Base-by-base conservation (phyloP, 139 green algal genomes). In the Coelastrella sp. region DNA sequence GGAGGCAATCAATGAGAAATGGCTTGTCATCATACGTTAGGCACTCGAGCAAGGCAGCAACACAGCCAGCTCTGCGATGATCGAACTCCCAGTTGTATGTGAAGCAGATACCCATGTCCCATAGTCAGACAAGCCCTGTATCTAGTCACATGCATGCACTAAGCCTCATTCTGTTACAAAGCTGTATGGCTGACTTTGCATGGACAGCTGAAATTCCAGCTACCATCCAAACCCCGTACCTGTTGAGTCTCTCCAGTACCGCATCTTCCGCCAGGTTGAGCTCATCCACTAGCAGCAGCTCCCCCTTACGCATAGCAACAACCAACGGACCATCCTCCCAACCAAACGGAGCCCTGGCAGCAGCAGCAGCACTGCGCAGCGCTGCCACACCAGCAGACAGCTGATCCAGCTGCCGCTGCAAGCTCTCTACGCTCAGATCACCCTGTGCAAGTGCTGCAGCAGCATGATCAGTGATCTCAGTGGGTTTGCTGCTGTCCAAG, bases 181-280 rank as follows among this genome's bases (percentile, higher is more conserved):
- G 32, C 32, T 47, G 32, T 47, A 47, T 47, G 32, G 32, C 32
- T 47, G 1, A 47, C 32, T 71, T 71, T 71, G 61, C 61, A 71
- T 71, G 61, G 11, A 87, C n/a, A 22, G 14, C 60, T 22, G 78
- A 2, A 7, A 87, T 47, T 47, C 32, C 32, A 47, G 32, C 32
- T 47, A 0, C 32, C 0, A 47, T 0, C 32, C 74, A 60, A 76
- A 14, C 5, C 14, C 14, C 89, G 23, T 64, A 97, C 96, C 95
- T 98, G 94, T 99, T 99, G 19, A 99, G 95, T 0, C 98, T 92
- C 92, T 99, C 98, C 61, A 99, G 94, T 64, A 99, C 98, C 2
- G 97, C 97, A 91, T 99, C 98, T 81, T 99, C 98, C 3, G 98
- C 98, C 68, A 99, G 94, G 90, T 99, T 99, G 81, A 99, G 95